These are phyloP conservation scores for Candida sphagnicola DNA, from an alignment of 805 yeast genomes.

Conservation along the genomic window DNA sequence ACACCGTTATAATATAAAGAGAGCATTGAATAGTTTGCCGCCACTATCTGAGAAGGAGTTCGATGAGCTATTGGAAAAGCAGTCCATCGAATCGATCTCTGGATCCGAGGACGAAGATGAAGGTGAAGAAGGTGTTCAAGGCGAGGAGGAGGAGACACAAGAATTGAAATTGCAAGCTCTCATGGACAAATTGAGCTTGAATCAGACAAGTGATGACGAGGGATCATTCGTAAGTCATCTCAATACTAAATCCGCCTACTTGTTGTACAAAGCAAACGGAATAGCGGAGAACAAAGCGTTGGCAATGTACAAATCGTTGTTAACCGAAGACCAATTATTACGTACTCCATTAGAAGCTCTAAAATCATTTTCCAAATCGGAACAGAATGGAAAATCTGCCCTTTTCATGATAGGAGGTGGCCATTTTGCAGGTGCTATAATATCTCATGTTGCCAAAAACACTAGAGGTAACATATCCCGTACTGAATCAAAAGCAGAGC, in stretches of 20 bases:
- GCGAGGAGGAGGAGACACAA: constrained; percentile 16
- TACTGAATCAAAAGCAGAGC: constrained; percentile 48
- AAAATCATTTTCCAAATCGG: constrained; percentile 26
- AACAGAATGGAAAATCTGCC: constrained; percentile 49
- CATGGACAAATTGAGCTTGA: constrained; percentile 17
- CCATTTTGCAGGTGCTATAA: constrained; percentile 93
- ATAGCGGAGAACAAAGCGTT: constrained; percentile 47
- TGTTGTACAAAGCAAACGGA: constrained; percentile 50
- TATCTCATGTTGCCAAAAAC: constrained; percentile 62
- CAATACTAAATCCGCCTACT: constrained; percentile 67
- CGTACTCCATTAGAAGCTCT: constrained; percentile 48
- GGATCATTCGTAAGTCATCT: constrained; percentile 45
- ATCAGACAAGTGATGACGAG: constrained; percentile 20
- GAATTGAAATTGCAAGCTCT: constrained; percentile 7
- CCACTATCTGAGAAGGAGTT: constrained; percentile 56
- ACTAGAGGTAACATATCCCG: constrained; percentile 51
- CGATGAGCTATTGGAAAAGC: constrained; percentile 47
- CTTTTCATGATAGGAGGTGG: constrained; percentile 96
- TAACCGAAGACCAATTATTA: constrained; percentile 38
- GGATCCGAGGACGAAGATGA: constrained; percentile 36
- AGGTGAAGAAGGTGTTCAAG: constrained; percentile 16
- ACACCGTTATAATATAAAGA: constrained; percentile 56
- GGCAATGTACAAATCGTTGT: constrained; percentile 65
- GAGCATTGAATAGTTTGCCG: constrained; percentile 42
- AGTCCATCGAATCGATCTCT: constrained; percentile 54